phyloP scores from a whole-genome alignment of 345 rosid species.

The Gossypium rotundifolium region DNA sequence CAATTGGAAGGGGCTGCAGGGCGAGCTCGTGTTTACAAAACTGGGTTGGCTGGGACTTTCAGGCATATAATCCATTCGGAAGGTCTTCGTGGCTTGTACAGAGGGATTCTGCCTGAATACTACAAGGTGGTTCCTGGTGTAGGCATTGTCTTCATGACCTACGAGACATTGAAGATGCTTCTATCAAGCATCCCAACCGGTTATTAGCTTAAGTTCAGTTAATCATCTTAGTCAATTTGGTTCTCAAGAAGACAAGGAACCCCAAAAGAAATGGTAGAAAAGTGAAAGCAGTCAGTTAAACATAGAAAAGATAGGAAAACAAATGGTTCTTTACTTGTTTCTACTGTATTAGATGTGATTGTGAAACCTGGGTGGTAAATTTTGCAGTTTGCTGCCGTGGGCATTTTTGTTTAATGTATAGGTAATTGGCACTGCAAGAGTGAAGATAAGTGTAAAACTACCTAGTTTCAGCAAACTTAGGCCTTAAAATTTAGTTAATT shows the following conservation, averaged over 20 bases:
- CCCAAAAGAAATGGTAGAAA: not conserved
- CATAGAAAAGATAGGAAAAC: conserved; percentile 3
- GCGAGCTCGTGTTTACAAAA: conserved; percentile 66
- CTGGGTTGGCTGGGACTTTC: conserved; percentile 72
- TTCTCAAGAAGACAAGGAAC: not conserved
- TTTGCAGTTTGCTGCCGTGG: conserved; percentile 38
- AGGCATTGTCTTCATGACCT: conserved; percentile 88
- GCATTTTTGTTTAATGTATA: conserved; percentile 27
- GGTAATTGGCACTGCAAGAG: conserved; percentile 16
- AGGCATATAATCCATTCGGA: conserved; percentile 68
- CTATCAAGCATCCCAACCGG: conserved; percentile 36
- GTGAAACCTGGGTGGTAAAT: conserved; percentile 36
- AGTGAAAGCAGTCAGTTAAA: not conserved
- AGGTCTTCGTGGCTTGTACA: conserved; percentile 76
- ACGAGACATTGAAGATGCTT: conserved; percentile 58
- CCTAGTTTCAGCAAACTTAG: not conserved
- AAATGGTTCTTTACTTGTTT: not conserved
- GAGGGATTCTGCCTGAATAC: conserved; percentile 95
- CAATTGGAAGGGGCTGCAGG: conserved; percentile 97
- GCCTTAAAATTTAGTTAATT: not conserved
- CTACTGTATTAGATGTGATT: conserved; percentile 1
- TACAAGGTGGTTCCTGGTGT: conserved; percentile 95
- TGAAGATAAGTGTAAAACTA: not conserved
- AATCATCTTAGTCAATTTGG: not conserved
- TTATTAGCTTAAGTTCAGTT: conserved; percentile 13